Evolutionary conservation across 768 basidiomycete genomes (phyloP), one percentile per base, ranked within the genome.

Genomic region (Porpolomopsis calyptriformis): DNA sequence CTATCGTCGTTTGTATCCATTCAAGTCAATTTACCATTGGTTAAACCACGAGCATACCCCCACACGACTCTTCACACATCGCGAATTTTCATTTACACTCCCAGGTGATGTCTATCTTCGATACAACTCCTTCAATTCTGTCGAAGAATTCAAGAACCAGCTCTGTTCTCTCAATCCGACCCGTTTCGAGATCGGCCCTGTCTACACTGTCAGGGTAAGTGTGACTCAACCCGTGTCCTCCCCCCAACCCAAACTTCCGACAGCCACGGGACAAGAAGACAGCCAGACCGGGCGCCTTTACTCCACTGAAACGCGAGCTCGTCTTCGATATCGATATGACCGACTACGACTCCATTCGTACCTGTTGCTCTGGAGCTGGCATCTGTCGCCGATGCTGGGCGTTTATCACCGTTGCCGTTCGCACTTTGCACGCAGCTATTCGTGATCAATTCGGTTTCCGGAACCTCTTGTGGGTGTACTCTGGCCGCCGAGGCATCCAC

Each of bases 321-420:
- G 94, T 98, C 0, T 96, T 99, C 60, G 96, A 99, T 78, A 97
- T 99, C 60, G 96, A 99, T 65, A 97, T 99, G 96, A 94, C 96
- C 12, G 96, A 99, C 65, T 99, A 98, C 65, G 94, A 99, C 60
- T 71, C 81, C 37, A 77, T 98, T 56, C 82, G 96, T 40, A 97
- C 92, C 1, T 99, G 96, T 64, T 98, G 96, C 66, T 80, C 82
- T 10, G 86, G 78, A 40, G 88, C 91, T 37, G 81, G 76, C 46
- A 94, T 99, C 62, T 99, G 96, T 67, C 76, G 72, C 50, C 76
- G 81, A 33, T 99, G 96, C 64, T 99, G 96, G 96, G 76, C 72
- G 2, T 99, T 92, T 67, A 97, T 99, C 57, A 77, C 86, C 11
- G 82, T 83, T 29, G 94, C 96, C 0, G 93, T 96, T 35, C 80